These are phyloP conservation scores for Grosmannia penicillata DNA, from an alignment of 2,329 filamentous ascomycete species.

Conservation along the genomic window DNA sequence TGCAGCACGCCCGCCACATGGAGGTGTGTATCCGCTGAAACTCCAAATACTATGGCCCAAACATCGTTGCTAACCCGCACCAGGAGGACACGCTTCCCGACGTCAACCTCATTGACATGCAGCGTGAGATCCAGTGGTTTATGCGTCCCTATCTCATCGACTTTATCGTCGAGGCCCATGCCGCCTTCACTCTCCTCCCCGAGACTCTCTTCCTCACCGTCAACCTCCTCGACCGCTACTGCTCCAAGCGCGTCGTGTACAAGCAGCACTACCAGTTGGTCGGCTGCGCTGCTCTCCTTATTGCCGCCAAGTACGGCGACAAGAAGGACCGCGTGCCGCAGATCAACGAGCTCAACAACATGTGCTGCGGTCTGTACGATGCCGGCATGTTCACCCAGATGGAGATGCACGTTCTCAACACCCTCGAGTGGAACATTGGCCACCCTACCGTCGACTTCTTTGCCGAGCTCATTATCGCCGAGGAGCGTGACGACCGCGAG, in stretches of 20 bases:
- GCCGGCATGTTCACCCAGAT: constrained; percentile 99
- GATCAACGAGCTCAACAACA: constrained; percentile 91
- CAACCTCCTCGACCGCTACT: constrained; percentile 95
- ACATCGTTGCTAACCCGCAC: background rate
- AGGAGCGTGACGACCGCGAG: constrained; percentile 66
- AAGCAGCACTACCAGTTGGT: constrained; percentile 98
- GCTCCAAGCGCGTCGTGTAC: constrained; percentile 93
- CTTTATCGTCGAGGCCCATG: constrained; percentile 93
- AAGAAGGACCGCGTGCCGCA: constrained; percentile 98
- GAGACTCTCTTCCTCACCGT: constrained; percentile 93
- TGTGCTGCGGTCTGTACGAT: constrained; percentile 98
- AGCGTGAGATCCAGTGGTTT: constrained; percentile 98
- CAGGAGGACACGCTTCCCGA: constrained; percentile 79
- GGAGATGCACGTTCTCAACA: constrained; percentile 99
- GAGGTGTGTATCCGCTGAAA: constrained; percentile 41
- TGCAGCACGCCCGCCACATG: constrained; percentile 91
- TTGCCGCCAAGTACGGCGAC: constrained; percentile 96
- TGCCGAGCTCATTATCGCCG: constrained; percentile 70
- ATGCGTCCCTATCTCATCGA: constrained; percentile 97
- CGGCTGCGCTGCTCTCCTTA: constrained; percentile 86
- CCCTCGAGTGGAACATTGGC: constrained; percentile 87
- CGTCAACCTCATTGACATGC: constrained; percentile 95
- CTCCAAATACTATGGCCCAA: too few relatives aligned
- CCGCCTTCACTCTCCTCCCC: constrained; percentile 82
- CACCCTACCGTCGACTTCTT: constrained; percentile 95